Evolutionary conservation across 352 stramenopile genomes (phyloP), one percentile per base, ranked within the genome.

Genomic region (Pythium monospermum): DNA sequence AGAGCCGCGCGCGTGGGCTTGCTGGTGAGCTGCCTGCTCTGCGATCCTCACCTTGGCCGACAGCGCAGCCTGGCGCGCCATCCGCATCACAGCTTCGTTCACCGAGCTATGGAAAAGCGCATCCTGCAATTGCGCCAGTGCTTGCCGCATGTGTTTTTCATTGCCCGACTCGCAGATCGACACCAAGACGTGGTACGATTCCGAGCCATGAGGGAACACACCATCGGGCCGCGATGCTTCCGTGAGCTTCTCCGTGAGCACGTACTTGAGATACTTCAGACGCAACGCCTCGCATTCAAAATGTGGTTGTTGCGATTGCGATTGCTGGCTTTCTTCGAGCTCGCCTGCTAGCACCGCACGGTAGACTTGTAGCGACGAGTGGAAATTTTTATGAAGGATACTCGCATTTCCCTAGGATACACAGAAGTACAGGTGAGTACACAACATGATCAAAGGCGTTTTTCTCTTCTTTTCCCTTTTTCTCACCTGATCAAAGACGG

Each of bases 21-120:
- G 77, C 44, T 91, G 79, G 23, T 88, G 80, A 1, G 80, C 76
- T 23, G 75, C 72, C 38, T 91, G 75, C 37, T 93, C 77, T 6
- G 82, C 82, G 65, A 93, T 93, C 43, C 83, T 84, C 4, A 77
- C 82, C 37, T 91, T 87, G 8, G 82, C 82, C 0, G 79, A 91
- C 33, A 93, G 50, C 7, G 82, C 82, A 22, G 82, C 82, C 40
- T 93, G 75, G 32, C 82, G 79, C 0, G 82, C 82, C 52, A 93
- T 88, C 35, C 77, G 71, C 79, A 93, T 87, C 61, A 87, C 88
- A 2, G 79, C 82, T 45, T 91, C 77, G 46, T 86, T 84, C 42
- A 90, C 67, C 8, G 76, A 85, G 57, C 62, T 76, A 28, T 76
- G 73, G 49, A 93, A 91, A 12, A 91, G 60, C 23, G 67, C 70